phyloP scores from a whole-genome alignment of 768 basidiomycete genomes.

The Postia placenta region DNA sequence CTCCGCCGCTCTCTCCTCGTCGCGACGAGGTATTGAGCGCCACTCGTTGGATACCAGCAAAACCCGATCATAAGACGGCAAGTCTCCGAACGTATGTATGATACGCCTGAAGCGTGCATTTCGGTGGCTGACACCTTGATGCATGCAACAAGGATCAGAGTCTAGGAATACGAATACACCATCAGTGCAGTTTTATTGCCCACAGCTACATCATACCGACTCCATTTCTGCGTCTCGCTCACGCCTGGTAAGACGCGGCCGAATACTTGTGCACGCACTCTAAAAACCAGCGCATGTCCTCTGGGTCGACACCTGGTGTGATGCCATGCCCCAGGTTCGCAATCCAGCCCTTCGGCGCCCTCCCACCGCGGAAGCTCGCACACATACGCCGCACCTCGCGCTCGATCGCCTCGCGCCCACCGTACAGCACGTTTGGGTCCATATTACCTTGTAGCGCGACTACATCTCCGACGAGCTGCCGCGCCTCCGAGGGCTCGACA shows the following conservation, averaged over 20 bases:
- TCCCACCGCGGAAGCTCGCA: slow-evolving; percentile 59
- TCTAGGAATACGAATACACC: too few relatives aligned
- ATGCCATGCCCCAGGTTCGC: slow-evolving; percentile 97
- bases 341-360: slow-evolving; percentile 74
- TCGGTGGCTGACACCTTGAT: too few relatives aligned
- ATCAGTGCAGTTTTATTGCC: background rate
- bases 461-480: slow-evolving; percentile 50
- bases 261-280: slow-evolving; percentile 87
- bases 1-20: too few relatives aligned
- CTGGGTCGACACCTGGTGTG: slow-evolving; percentile 91
- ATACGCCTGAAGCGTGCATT: too few relatives aligned
- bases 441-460: slow-evolving; percentile 88
- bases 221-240: background rate
- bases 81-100: too few relatives aligned
- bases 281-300: slow-evolving; percentile 87
- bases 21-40: too few relatives aligned
- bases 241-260: slow-evolving; percentile 1
- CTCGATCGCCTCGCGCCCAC: slow-evolving; percentile 83
- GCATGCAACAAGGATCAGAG: too few relatives aligned
- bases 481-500: slow-evolving; percentile 69
- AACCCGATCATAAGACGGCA: too few relatives aligned
- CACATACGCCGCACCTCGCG: slow-evolving; percentile 78
- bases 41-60: too few relatives aligned
- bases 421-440: slow-evolving; percentile 85
- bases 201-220: background rate